These are phyloP conservation scores for Linum trigynum DNA, from an alignment of 345 rosid genomes.

Conservation along the genomic window DNA sequence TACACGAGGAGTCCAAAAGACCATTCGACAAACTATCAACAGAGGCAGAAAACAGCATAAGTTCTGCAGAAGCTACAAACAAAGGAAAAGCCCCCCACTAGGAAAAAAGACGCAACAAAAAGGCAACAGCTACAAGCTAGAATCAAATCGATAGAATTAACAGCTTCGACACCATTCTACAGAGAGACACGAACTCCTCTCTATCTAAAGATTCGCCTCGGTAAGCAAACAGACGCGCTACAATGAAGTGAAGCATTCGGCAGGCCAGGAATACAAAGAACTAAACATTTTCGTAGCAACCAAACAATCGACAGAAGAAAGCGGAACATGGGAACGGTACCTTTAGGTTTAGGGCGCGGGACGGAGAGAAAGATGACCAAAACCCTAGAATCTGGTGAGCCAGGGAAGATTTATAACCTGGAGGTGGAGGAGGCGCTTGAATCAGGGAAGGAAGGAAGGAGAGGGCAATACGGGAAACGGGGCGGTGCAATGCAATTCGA, in stretches of 20 bases:
- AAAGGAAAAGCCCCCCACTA: neutral
- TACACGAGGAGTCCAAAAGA: neutral
- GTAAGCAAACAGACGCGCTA: neutral
- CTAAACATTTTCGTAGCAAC: neutral
- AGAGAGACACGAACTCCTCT: neutral
- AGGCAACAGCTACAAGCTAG: neutral
- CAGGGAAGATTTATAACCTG: neutral
- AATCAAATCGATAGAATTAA: neutral
- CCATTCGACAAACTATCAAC: neutral
- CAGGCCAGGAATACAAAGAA: neutral
- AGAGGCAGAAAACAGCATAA: neutral
- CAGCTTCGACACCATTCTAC: neutral
- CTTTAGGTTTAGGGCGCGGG: neutral
- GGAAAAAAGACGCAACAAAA: neutral
- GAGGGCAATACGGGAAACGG: neutral
- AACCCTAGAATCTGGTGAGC: neutral
- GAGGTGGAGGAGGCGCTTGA: neutral
- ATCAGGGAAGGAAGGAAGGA: neutral
- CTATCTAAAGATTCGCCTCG: neutral
- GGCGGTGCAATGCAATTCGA: neutral
- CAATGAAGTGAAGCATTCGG: neutral
- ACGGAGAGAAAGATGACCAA: neutral
- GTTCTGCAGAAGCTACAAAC: neutral
- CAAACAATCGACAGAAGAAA: neutral
- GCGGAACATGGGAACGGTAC: neutral